Base-by-base conservation (phyloP, 2,329 filamentous ascomycete species). In the Ploettnerulaceae sp. region DNA sequence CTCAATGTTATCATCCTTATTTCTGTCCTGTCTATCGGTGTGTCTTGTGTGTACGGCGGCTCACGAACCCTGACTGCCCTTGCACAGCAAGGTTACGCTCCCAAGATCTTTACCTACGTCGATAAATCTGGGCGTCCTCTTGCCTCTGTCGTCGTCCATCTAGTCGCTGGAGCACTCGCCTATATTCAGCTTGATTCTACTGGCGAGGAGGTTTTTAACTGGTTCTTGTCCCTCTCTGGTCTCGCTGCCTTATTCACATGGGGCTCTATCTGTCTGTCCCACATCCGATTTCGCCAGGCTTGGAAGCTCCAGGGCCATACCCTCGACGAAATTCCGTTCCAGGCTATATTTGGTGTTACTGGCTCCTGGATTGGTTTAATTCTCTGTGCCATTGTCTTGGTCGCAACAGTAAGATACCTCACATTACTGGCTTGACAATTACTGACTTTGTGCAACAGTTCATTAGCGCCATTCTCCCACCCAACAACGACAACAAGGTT, bases 201-300 rank as follows among this genome's bases (percentile, higher is more conserved):
- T 7, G 44, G 44, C 20, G 44, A 47, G 14, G 44, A 35, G 21
- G 36, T 47, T 1, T 47, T 47, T 22, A 95, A 70, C 57, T 84
- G 80, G 80, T 72, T 84, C 45, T 70, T 87, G 34, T 76, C 84
- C 0, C 74, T 89, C 20, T 86, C 82, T 0, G 84, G 82, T 43
- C 75, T 89, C 8, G 77, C 79, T 1, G 82, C 78, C 51, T 77
- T 89, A 60, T 85, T 89, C 65, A 83, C 84, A 17, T 89, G 84
- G 84, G 79, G 76, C 28, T 82, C 73, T 49, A 80, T 82, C 59
- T 82, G 78, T 62, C 63, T 81, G 1, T 71, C 77, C 0, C 78
- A 82, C 60, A 82, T 83, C 61, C 77, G 80, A 39, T 83, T 83
- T 73, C 75, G 79, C 48, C 62, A 71, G 37, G 78, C 72, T 17